Base-by-base conservation (phyloP, 2,329 filamentous ascomycete species). In the Pseudogymnoascus sp. region DNA sequence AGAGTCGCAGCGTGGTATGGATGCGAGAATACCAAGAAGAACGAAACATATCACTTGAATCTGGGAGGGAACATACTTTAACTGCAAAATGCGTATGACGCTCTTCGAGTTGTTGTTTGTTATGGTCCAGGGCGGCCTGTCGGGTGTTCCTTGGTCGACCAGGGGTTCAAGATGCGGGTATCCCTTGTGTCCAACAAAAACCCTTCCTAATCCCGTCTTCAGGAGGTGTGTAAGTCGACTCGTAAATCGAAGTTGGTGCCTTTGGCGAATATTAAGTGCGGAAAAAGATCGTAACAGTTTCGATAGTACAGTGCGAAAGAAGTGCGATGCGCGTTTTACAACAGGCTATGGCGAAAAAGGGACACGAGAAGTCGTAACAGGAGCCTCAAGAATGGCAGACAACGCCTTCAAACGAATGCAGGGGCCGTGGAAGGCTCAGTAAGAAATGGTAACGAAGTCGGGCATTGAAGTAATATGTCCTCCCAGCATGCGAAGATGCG, bases 101-200 rank as follows among this genome's bases (percentile, higher is more conserved):
- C 16, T 36, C 51, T 34, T 36, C 10, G 16, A 19, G 51, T 21
- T 36, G 51, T 34, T 57, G 51, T 57, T 57, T 57, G 51, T 57
- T 57, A 19, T 57, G 51, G 16, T 57, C 28, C 16, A 57, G 23
- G 13, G 14, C 48, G 16, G 51, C 28, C 51, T 36, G n/a, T 14
- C 51, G 51, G 51, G 51, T 57, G 51, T 57, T 57, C n/a, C 51
- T 57, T 57, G 51, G 51, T 57, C 25, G 51, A 57, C 51, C 51
- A 57, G 51, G 51, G 51, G 51, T 57, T 57, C 51, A 57, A 31
- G 25, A 57, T 57, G 25, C 25, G 28, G n/a, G 51, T 34, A 21
- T 57, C 51, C 51, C 28, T 34, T 57, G 51, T 57, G 28, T 57
- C 8, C 51, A 19, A 28, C 28, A 34, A 57, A 57, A 34, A 57